These are phyloP conservation scores for Leccinum arenicola DNA, from an alignment of 768 basidiomycete genomes.

Conservation along the genomic window DNA sequence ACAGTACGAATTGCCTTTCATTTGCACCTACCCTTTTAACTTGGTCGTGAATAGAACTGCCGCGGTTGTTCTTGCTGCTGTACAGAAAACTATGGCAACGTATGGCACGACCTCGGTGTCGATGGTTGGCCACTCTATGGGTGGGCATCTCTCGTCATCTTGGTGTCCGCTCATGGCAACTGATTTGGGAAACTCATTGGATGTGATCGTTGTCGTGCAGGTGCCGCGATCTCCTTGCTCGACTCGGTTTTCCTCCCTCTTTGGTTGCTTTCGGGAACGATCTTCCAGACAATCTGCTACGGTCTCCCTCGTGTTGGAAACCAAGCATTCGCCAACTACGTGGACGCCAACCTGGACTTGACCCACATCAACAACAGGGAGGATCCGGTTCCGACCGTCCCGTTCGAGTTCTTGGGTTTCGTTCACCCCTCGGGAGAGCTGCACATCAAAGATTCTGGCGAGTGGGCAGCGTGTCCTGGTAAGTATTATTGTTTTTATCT, in stretches of 20 bases:
- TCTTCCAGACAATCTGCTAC: slow-evolving; percentile 21
- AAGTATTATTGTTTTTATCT: background rate
- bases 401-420: slow-evolving; percentile 37
- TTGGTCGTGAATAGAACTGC: slow-evolving; percentile 36
- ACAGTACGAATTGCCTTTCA: slow-evolving; percentile 28
- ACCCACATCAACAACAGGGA: slow-evolving; percentile 55
- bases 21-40: background rate
- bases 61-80: slow-evolving; percentile 42
- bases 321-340: background rate
- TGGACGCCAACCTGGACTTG: slow-evolving; percentile 38
- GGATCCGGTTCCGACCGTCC: slow-evolving; percentile 38
- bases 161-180: background rate
- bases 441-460: slow-evolving; percentile 42
- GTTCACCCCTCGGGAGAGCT: slow-evolving; percentile 41
- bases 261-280: background rate
- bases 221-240: slow-evolving; percentile 35
- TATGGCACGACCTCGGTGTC: slow-evolving; percentile 39
- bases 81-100: slow-evolving; percentile 36
- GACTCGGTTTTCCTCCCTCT: background rate
- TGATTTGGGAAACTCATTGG: background rate
- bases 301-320: background rate
- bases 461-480: slow-evolving; percentile 59
- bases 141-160: slow-evolving; percentile 17
- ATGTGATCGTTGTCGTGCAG: slow-evolving; percentile 9
- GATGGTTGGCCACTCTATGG: slow-evolving; percentile 43